Conservation (phyloP, 2,329 filamentous ascomycete species). For the Xylariaceae sp. region DNA sequence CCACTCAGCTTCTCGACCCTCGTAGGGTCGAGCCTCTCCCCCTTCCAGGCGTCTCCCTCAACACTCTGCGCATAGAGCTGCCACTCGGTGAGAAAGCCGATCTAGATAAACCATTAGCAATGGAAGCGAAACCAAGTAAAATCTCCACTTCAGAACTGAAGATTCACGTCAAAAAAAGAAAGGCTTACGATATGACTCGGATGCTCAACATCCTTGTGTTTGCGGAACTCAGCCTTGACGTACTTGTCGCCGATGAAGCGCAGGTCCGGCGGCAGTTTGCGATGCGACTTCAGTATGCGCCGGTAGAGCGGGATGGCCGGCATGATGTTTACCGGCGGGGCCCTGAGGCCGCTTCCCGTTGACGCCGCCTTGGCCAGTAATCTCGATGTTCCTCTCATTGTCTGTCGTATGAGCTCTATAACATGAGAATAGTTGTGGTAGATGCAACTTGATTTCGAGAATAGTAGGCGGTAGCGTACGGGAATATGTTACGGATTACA, state of each 20-base stretch:
- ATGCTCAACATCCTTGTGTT: conserved; percentile 79
- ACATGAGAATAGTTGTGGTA: neutral
- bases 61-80: conserved; percentile 90
- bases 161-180: no score
- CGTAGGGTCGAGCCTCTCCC: conserved; percentile 72
- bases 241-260: conserved; percentile 86
- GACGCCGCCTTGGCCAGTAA: conserved; percentile 26
- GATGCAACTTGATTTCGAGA: neutral
- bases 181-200: conserved; percentile 75
- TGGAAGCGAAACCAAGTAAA: neutral
- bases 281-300: conserved; percentile 77
- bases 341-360: conserved; percentile 26
- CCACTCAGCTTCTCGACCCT: conserved; percentile 95
- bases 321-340: conserved; percentile 58
- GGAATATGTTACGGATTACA: no score
- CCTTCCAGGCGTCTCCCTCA: conserved; percentile 80
- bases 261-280: conserved; percentile 70
- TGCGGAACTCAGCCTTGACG: conserved; percentile 85
- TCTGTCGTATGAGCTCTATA: neutral
- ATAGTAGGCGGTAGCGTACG: neutral
- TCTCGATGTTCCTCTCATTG: conserved; percentile 26
- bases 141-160: neutral
- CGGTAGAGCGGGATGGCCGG: conserved; percentile 88
- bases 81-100: conserved; percentile 95
- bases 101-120: conserved; percentile 46